Evolutionary conservation across 805 yeast species (phyloP).

Genomic region (Cyberlindnera veronae): DNA sequence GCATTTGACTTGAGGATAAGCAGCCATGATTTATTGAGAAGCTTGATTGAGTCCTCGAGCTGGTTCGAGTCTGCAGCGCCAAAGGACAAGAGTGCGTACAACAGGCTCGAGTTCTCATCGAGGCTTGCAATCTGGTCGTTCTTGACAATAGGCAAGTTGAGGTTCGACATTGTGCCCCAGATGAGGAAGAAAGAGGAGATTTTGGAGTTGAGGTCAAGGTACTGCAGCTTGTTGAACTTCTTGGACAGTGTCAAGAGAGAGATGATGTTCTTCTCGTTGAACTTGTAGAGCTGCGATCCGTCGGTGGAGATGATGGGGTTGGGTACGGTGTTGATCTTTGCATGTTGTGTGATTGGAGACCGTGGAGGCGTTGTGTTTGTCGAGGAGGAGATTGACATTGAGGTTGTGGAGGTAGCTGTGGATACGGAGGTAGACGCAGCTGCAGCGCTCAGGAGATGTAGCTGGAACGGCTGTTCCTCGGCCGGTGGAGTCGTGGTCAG

Average conservation of each 20-base stretch:
- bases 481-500: too few relatives aligned
- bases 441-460: too few relatives aligned
- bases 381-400: too few relatives aligned
- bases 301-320: constrained; percentile 1
- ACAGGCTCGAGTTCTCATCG: constrained; percentile 36
- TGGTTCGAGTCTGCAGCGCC: constrained; percentile 40
- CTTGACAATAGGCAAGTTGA: constrained; percentile 28
- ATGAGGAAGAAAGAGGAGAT: constrained; percentile 18
- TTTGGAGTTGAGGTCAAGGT: constrained; percentile 20
- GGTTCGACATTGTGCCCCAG: constrained; percentile 29
- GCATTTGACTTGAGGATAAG: constrained; percentile 28
- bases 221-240: constrained; percentile 16
- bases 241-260: constrained; percentile 31
- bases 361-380: background rate
- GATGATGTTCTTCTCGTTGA: constrained; percentile 31
- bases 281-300: constrained; percentile 8
- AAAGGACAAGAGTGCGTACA: constrained; percentile 43
- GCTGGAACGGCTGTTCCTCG: too few relatives aligned
- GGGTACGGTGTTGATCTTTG: too few relatives aligned
- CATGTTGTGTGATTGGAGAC: too few relatives aligned
- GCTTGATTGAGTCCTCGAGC: constrained; percentile 32
- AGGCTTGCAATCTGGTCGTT: constrained; percentile 13
- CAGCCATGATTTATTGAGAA: constrained; percentile 45
- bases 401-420: background rate
- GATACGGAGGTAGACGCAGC: background rate